Base-by-base conservation (phyloP, 257 asterid genomes). In the Solanum corneliomulleri region DNA sequence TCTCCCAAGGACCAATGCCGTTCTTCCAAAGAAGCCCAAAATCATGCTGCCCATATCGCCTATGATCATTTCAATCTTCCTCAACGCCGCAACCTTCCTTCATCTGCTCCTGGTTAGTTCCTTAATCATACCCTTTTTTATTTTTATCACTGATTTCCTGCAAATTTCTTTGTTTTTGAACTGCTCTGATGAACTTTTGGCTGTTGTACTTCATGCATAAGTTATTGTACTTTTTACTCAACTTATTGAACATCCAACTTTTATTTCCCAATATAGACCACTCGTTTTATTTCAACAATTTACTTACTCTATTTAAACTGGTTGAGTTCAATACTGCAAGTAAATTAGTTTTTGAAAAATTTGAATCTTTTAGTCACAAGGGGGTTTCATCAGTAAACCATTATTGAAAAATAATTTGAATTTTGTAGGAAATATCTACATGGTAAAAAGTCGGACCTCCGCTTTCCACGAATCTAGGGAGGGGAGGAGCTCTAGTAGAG, bases 1-100 rank as follows among this genome's bases (percentile, higher is more conserved):
- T 89, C 95, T 5, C 93, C 95, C 4, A 23, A 41, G 13, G 83
- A 58, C 9, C 82, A 42, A 3, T 93, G 87, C 52, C 87, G 56
- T 11, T 85, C 87, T 20, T 85, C 87, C 71, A 85, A 85, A 85
- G 83, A 85, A 85, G 87, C 87, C 78, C 78, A 75, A 47, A 85
- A 71, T 77, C 83, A 71, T 85, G 87, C 87, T 71, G 87, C 87
- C 47, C 81, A 62, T 27, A 31, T 85, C 47, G 87, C 87, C 87
- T 71, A 71, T 18, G 70, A 71, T 11, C 83, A 85, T 58, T 85
- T 85, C 29, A 29, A 20, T 31, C n/a, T 13, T 27, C 27, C 80
- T 16, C 83, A 87, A 8, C 33, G 44, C 7, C 68, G 44, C 56
- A 25, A 31, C 29, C 69, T 33, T 29, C 35, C 45, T 75, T 62